These are phyloP conservation scores for Poa pratensis DNA, from an alignment of 176 grass and related monocot genomes.

Conservation along the genomic window DNA sequence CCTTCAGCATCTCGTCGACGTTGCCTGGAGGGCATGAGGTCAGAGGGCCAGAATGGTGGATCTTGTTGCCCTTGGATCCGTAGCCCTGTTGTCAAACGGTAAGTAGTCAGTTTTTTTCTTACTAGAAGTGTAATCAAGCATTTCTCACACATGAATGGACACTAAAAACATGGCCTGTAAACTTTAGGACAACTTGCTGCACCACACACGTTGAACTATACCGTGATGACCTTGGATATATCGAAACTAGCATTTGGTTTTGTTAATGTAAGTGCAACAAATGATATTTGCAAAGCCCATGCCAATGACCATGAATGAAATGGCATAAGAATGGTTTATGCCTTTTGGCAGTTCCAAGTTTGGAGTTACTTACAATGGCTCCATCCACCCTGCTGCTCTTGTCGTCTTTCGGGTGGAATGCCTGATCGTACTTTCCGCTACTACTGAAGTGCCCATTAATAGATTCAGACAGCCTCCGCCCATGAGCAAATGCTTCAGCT, in stretches of 20 bases:
- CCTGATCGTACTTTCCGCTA: constrained; percentile 66
- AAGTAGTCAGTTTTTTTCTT: neutral
- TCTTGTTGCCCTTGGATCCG: constrained; percentile 82
- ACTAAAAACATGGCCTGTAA: constrained; percentile 16
- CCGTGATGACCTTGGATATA: neutral
- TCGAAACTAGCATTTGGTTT: neutral
- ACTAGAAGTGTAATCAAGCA: neutral
- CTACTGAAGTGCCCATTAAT: constrained; percentile 63
- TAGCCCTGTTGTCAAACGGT: constrained; percentile 56
- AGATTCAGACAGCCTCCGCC: constrained; percentile 71
- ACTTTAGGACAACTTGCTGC: neutral
- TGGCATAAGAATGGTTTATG: neutral
- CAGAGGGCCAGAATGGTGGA: constrained; percentile 92
- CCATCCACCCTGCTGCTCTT: constrained; percentile 51
- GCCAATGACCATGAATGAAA: neutral
- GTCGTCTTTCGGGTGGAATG: constrained; percentile 61
- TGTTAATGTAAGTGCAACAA: neutral
- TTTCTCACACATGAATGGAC: neutral
- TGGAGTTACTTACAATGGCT: constrained; percentile 63
- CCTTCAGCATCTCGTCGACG: constrained; percentile 94
- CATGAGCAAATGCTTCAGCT: constrained; percentile 55
- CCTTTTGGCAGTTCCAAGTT: neutral
- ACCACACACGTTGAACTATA: neutral
- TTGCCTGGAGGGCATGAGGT: constrained; percentile 67
- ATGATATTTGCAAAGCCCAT: constrained; percentile 3